Percentiles rank a stretch among this genome's conserved stretches.
Conservation (phyloP, 139 green algal species). For the Gonium pectorale region DNA sequence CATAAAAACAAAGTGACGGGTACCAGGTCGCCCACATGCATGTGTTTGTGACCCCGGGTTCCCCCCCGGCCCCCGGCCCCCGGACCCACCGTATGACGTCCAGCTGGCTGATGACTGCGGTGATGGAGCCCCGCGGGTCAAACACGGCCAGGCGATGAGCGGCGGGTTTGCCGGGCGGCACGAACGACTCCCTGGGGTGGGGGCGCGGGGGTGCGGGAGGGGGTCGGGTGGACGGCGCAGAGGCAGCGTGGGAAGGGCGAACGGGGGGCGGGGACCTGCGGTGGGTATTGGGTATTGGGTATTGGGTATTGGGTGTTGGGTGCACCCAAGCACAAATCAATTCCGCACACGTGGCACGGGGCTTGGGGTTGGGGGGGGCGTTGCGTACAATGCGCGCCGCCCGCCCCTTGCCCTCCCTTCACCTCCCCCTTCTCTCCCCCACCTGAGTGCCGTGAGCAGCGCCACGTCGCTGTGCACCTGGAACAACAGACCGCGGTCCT, state of each 20-base stretch:
- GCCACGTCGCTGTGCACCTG: constrained; percentile 61
- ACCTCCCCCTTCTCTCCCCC: not conserved
- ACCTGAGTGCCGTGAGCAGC: constrained; percentile 70
- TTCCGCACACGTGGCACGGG: no score
- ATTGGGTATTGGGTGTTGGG: no score
- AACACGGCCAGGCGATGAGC: constrained; percentile 68
- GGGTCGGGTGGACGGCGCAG: not conserved
- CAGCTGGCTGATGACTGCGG: constrained; percentile 73
- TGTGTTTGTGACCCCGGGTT: no score
- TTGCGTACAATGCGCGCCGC: not conserved
- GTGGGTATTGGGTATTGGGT: no score
- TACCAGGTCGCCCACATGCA: no score
- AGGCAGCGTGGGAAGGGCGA: no score
- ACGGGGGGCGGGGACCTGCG: no score
- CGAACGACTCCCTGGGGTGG: constrained; percentile 31
- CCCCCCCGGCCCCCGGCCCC: no score
- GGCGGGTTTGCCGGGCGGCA: not conserved
- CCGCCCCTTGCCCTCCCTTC: not conserved
- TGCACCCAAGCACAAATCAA: no score
- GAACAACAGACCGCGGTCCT: constrained; percentile 79
- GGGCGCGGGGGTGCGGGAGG: not conserved
- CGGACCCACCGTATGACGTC: constrained; percentile 32
- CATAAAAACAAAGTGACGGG: no score
- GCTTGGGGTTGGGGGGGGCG: not conserved
- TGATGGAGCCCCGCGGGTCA: constrained; percentile 77